phyloP scores from a whole-genome alignment of 2,329 filamentous ascomycete genomes.

The Furcasterigmium furcatum region DNA sequence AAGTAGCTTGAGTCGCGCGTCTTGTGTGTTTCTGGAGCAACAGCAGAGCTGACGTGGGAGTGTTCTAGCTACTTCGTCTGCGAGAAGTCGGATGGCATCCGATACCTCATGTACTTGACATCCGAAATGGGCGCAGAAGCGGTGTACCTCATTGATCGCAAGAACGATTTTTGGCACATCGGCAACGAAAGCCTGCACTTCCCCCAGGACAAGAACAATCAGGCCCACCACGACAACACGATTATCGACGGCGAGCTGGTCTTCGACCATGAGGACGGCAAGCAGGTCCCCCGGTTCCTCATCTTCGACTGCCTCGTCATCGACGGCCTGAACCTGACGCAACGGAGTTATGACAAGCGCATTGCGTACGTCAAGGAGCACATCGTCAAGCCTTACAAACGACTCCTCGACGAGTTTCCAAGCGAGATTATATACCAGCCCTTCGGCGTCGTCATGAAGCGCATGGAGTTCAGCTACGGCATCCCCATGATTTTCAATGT shows the following conservation, averaged over 20 bases:
- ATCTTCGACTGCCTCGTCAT: conserved; percentile 92
- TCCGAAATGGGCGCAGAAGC: conserved; percentile 61
- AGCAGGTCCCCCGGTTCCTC: conserved; percentile 72
- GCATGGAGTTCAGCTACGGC: conserved; percentile 84
- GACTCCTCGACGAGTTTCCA: conserved; percentile 62
- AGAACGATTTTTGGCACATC: conserved; percentile 94
- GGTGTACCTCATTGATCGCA: conserved; percentile 94
- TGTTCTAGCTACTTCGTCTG: conserved; percentile 80
- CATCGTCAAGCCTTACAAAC: conserved; percentile 69
- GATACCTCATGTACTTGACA: conserved; percentile 91
- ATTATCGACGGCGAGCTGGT: conserved; percentile 93
- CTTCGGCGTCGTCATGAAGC: conserved; percentile 84
- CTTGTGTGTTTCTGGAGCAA: background rate
- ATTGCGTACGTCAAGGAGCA: conserved; percentile 80
- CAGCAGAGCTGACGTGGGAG: conserved; percentile 5
- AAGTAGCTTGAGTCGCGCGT: conserved; percentile 20
- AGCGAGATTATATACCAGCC: conserved; percentile 67
- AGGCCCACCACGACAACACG: conserved; percentile 73
- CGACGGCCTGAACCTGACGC: conserved; percentile 72
- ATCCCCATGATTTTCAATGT: conserved; percentile 90
- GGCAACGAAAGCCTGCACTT: conserved; percentile 71
- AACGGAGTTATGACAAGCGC: conserved; percentile 81
- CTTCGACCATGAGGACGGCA: conserved; percentile 70
- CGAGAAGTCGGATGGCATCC: conserved; percentile 96
- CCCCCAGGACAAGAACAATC: conserved; percentile 63